These are phyloP conservation scores for Suillus lakei DNA, from an alignment of 768 basidiomycete species.

Conservation along the genomic window DNA sequence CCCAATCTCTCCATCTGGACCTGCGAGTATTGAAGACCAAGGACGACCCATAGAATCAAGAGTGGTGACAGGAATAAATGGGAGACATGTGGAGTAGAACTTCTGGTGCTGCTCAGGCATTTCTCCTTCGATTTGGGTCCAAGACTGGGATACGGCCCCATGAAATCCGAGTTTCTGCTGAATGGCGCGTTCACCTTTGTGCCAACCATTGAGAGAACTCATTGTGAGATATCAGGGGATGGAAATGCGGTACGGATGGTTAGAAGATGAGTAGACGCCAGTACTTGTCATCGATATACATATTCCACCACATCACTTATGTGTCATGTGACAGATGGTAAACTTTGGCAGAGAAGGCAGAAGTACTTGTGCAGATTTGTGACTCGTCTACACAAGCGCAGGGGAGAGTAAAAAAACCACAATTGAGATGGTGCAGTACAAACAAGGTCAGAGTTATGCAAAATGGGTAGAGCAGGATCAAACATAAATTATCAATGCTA, in stretches of 20 bases:
- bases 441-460: not conserved
- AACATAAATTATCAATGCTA: not conserved
- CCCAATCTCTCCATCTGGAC: constrained; percentile 47
- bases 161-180: constrained; percentile 52
- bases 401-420: not conserved
- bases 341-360: too few species aligned
- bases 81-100: constrained; percentile 53
- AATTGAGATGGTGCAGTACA: not conserved
- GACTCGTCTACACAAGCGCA: not conserved
- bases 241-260: not conserved
- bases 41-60: constrained; percentile 56
- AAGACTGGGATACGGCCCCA: constrained; percentile 41
- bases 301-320: not conserved
- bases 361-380: not conserved
- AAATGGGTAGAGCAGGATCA: not conserved
- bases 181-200: constrained; percentile 53
- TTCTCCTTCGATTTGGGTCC: constrained; percentile 46
- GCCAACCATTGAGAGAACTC: constrained; percentile 40
- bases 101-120: constrained; percentile 53
- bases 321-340: not conserved
- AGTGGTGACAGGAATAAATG: constrained; percentile 61
- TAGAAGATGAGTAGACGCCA: not conserved
- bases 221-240: constrained; percentile 15
- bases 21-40: constrained; percentile 62
- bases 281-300: not conserved